Percentiles rank a stretch among this genome's conserved stretches.
These are phyloP conservation scores for Trichophyton simii DNA, from an alignment of 2,329 filamentous ascomycete species.

Conservation along the genomic window DNA sequence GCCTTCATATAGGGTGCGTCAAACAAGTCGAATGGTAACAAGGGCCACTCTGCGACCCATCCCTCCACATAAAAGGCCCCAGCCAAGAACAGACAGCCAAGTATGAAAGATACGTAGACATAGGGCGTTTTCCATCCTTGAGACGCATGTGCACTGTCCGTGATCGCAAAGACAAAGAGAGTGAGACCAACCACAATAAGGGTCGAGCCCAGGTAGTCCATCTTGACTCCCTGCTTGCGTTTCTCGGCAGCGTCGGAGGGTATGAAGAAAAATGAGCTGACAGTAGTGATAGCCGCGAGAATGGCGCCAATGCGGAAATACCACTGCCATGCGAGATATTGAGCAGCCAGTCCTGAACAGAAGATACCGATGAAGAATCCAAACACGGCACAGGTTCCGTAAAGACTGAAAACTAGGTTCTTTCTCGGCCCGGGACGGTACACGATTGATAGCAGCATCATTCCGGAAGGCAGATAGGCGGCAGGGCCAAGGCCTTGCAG, in stretches of 20 bases:
- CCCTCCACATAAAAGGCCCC: slow-evolving; percentile 58
- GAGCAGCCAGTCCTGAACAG: slow-evolving; percentile 47
- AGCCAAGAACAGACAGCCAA: slow-evolving; percentile 49
- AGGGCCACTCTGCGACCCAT: slow-evolving; percentile 53
- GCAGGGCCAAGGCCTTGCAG: slow-evolving; percentile 62
- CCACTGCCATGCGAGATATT: slow-evolving; percentile 49
- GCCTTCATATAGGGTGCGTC: slow-evolving; percentile 55
- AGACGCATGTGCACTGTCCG: slow-evolving; percentile 56
- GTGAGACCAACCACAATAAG: slow-evolving; percentile 54
- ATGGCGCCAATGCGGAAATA: slow-evolving; percentile 56
- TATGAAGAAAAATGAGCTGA: slow-evolving; percentile 37
- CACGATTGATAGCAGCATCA: slow-evolving; percentile 52
- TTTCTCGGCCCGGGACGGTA: slow-evolving; percentile 58
- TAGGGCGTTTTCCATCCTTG: slow-evolving; percentile 62
- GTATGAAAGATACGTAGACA: slow-evolving; percentile 51
- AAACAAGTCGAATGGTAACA: slow-evolving; percentile 61
- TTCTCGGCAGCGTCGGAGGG: slow-evolving; percentile 35
- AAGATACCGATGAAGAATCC: slow-evolving; percentile 48
- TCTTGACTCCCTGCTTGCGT: slow-evolving; percentile 35
- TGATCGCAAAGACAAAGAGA: slow-evolving; percentile 62
- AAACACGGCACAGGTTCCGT: slow-evolving; percentile 41
- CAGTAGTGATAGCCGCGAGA: slow-evolving; percentile 35
- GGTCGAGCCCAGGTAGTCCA: slow-evolving; percentile 56
- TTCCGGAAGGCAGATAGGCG: slow-evolving; percentile 56
- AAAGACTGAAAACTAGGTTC: slow-evolving; percentile 52